A percentile compares a stretch with the other conserved stretches of the same genome.
Conservation (phyloP, 2,329 filamentous ascomycete species). For the Juglanconis oblonga region DNA sequence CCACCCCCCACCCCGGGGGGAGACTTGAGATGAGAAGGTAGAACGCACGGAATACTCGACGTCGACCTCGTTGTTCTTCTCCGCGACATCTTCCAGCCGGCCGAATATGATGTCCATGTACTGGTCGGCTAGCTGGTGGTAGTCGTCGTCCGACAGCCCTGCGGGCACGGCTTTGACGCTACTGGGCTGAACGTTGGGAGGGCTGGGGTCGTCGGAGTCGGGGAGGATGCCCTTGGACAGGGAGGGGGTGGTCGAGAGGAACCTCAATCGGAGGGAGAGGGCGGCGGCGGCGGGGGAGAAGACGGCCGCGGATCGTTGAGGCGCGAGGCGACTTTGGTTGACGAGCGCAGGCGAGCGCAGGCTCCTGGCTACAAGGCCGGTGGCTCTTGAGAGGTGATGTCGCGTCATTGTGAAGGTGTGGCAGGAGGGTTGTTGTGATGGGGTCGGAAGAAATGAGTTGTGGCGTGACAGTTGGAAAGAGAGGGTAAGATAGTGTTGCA, state of each 20-base stretch:
- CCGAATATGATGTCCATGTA: slow-evolving; percentile 62
- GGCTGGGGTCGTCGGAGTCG: slow-evolving; percentile 52
- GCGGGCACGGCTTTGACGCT: slow-evolving; percentile 43
- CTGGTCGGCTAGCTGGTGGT: slow-evolving; percentile 72
- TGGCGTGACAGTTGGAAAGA: background rate
- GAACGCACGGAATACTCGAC: slow-evolving; percentile 79
- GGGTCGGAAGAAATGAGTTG: background rate
- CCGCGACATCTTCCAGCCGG: slow-evolving; percentile 71
- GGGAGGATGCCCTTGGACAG: slow-evolving; percentile 54
- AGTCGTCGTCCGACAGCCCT: slow-evolving; percentile 66
- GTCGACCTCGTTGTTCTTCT: slow-evolving; percentile 72
- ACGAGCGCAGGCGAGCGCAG: slow-evolving; percentile 6
- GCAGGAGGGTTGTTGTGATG: background rate
- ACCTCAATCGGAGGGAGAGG: slow-evolving; percentile 1
- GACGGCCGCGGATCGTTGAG: background rate
- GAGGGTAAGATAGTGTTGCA: background rate
- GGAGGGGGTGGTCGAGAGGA: slow-evolving; percentile 31
- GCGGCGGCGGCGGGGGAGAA: background rate
- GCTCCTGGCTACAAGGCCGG: slow-evolving; percentile 8
- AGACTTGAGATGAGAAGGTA: background rate
- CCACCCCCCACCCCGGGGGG: background rate
- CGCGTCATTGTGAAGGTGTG: slow-evolving; percentile 8
- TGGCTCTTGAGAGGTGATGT: slow-evolving; percentile 14
- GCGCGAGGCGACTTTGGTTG: slow-evolving; percentile 6
- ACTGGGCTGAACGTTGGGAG: slow-evolving; percentile 36